A percentile compares a stretch with the other conserved stretches of the same genome.
phyloP scores from a whole-genome alignment of 352 stramenopile species.

The Saprolegnia diclina region DNA sequence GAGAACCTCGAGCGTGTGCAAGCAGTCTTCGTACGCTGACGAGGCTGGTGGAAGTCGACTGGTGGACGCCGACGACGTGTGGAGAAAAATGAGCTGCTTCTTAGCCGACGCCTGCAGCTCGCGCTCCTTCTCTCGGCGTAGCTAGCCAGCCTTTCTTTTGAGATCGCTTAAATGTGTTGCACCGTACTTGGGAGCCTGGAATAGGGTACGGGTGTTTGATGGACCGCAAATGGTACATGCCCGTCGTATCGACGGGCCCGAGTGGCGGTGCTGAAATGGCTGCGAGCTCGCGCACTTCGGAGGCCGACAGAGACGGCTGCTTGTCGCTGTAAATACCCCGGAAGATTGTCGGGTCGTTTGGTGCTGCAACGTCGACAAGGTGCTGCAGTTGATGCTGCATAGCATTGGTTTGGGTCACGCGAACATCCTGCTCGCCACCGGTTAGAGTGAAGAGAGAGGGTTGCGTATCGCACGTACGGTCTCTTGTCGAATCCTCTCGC shows the following conservation, averaged over 20 bases:
- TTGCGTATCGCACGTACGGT: constrained; percentile 6
- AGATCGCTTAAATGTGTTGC: neutral
- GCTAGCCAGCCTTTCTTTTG: neutral
- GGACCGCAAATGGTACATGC: constrained; percentile 63
- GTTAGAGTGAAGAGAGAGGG: no score
- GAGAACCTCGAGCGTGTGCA: constrained; percentile 21
- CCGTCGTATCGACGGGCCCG: constrained; percentile 44
- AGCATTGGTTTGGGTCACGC: neutral
- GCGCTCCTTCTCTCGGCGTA: constrained; percentile 60
- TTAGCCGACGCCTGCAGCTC: constrained; percentile 51
- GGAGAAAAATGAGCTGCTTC: constrained; percentile 56
- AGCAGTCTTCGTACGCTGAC: constrained; percentile 20
- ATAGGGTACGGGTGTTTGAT: constrained; percentile 72
- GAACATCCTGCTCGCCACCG: constrained; percentile 3
- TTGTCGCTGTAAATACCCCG: constrained; percentile 15
- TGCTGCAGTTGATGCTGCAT: neutral
- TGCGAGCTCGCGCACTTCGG: constrained; percentile 36
- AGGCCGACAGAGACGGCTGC: neutral
- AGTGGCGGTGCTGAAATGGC: constrained; percentile 36
- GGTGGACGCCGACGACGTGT: constrained; percentile 4
- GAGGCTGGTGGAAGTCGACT: neutral
- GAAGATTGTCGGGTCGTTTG: constrained; percentile 17
- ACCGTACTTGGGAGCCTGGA: constrained; percentile 43
- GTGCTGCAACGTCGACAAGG: neutral
- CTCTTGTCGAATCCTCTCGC: neutral